Conservation (phyloP, 2,329 filamentous ascomycete genomes). For the Cryphonectria naterciae region DNA sequence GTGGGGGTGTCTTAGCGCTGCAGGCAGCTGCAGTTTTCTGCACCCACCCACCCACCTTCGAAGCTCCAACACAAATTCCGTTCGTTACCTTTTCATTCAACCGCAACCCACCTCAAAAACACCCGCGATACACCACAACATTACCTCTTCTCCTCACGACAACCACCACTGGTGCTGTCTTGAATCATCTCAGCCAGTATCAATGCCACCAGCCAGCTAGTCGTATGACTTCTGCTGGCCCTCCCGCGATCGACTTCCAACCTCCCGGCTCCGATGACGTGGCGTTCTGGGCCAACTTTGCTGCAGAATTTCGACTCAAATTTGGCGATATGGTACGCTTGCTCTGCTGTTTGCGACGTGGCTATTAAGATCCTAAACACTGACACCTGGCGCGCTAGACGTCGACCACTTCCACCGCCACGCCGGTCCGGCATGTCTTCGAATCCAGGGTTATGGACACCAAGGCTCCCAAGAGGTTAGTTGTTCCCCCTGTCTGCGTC, state of each 20-base stretch:
- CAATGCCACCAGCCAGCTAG: constrained; percentile 19
- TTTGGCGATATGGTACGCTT: constrained; percentile 35
- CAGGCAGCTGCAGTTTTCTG: constrained; percentile 14
- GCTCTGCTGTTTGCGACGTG: not conserved
- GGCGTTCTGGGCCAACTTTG: constrained; percentile 34
- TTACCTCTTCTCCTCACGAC: not conserved
- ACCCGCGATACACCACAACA: constrained; percentile 1
- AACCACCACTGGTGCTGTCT: constrained; percentile 8
- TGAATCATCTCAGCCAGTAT: constrained; percentile 8
- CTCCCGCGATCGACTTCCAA: constrained; percentile 26
- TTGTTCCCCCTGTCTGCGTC: constrained; percentile 34
- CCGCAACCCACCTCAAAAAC: constrained; percentile 1
- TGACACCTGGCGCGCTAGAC: constrained; percentile 47
- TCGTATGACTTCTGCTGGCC: constrained; percentile 30
- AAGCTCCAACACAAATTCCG: constrained; percentile 11
- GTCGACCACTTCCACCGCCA: constrained; percentile 74
- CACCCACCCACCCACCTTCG: constrained; percentile 6
- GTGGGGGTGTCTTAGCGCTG: not conserved
- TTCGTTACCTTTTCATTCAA: not conserved
- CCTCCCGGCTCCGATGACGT: constrained; percentile 32
- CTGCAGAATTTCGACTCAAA: constrained; percentile 34
- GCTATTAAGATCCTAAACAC: constrained; percentile 20
- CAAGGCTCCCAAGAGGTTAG: constrained; percentile 89
- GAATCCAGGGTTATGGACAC: constrained; percentile 81
- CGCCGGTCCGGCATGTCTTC: constrained; percentile 73